Evolutionary conservation across 2,329 filamentous ascomycete species (phyloP).

Genomic region (Fusarium staphyleae): DNA sequence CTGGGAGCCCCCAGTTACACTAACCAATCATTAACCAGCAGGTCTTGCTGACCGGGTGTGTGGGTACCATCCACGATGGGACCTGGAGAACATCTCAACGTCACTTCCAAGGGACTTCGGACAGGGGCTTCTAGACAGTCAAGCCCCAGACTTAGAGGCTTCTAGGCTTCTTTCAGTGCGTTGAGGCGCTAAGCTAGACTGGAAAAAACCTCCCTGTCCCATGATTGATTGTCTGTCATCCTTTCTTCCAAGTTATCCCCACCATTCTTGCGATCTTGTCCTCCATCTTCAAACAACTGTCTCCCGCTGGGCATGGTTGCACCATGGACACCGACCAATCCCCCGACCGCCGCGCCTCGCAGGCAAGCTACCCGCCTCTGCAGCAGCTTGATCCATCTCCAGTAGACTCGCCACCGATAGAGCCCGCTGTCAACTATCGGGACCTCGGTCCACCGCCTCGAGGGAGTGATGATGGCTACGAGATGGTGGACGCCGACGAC

Average conservation of each 20-base stretch:
- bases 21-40: constrained; percentile 30
- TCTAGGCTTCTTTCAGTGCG: constrained; percentile 23
- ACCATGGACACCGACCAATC: constrained; percentile 38
- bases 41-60: constrained; percentile 33
- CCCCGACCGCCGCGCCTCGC: constrained; percentile 35
- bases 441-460: constrained; percentile 47
- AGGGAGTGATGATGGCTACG: constrained; percentile 44
- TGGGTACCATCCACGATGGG: neutral
- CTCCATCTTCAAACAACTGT: constrained; percentile 5
- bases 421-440: constrained; percentile 50
- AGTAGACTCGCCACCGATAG: constrained; percentile 64
- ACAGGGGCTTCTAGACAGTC: constrained; percentile 32
- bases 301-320: constrained; percentile 17
- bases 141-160: constrained; percentile 29
- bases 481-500: constrained; percentile 40
- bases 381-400: constrained; percentile 83
- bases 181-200: constrained; percentile 41
- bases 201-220: constrained; percentile 26
- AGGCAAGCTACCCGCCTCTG: constrained; percentile 63
- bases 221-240: constrained; percentile 16
- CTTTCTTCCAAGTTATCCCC: constrained; percentile 25
- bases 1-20: neutral
- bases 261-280: constrained; percentile 14
- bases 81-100: constrained; percentile 27
- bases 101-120: constrained; percentile 32